Conservation (phyloP, 768 basidiomycete genomes). For the Chalciporus pseudorubinellus region DNA sequence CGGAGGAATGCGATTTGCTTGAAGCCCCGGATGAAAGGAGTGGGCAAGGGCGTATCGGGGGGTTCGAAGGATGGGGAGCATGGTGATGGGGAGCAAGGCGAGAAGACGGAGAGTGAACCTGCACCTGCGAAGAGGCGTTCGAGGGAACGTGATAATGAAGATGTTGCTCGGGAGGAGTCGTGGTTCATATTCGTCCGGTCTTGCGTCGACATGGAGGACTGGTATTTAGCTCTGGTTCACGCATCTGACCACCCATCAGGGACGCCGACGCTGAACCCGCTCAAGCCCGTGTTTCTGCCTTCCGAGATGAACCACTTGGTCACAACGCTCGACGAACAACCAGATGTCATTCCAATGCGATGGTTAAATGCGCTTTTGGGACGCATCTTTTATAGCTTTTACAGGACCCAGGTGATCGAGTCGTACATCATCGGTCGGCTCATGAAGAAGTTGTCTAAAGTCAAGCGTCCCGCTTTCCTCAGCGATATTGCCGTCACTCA, state of each 20-base stretch:
- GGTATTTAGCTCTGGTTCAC: slow-evolving; percentile 82
- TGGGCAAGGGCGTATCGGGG: slow-evolving; percentile 43
- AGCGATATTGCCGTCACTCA: slow-evolving; percentile 84
- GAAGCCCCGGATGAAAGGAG: slow-evolving; percentile 44
- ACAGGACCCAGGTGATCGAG: slow-evolving; percentile 81
- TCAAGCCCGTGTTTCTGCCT: slow-evolving; percentile 64
- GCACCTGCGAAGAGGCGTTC: slow-evolving; percentile 35
- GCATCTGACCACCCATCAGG: slow-evolving; percentile 64
- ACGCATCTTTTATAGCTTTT: slow-evolving; percentile 88
- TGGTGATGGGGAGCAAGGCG: slow-evolving; percentile 24
- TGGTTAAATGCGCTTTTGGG: slow-evolving; percentile 97
- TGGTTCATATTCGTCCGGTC: slow-evolving; percentile 95
- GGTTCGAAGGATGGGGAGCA: slow-evolving; percentile 52
- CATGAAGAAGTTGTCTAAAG: slow-evolving; percentile 92
- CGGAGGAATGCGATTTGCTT: slow-evolving; percentile 87
- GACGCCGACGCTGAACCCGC: slow-evolving; percentile 57
- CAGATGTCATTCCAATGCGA: slow-evolving; percentile 95
- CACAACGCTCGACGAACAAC: slow-evolving; percentile 83
- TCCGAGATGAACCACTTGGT: slow-evolving; percentile 83
- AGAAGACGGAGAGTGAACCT: slow-evolving; percentile 40
- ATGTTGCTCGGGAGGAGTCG: slow-evolving; percentile 54
- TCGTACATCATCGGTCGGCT: slow-evolving; percentile 80
- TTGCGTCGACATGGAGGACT: slow-evolving; percentile 95
- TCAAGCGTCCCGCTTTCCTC: slow-evolving; percentile 85
- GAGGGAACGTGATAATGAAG: slow-evolving; percentile 32